Percentiles rank a stretch among this genome's conserved stretches.
phyloP scores from a whole-genome alignment of 176 grass and related monocot genomes.

The Calamus simplicifolius region DNA sequence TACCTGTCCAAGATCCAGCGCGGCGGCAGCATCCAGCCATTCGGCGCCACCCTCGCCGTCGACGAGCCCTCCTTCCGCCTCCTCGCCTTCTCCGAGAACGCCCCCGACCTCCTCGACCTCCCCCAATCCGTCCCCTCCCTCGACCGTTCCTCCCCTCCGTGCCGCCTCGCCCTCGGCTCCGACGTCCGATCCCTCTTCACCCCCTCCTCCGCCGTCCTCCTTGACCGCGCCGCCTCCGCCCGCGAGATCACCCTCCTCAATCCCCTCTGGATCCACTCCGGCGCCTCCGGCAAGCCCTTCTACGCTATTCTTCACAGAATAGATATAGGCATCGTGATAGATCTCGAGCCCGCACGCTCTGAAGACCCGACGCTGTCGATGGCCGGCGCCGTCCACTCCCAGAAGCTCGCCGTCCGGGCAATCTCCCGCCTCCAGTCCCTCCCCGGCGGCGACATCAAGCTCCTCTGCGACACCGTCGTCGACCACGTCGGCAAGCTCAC shows the following conservation, averaged over 20 bases:
- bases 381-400: conserved; percentile 74
- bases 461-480: conserved; percentile 79
- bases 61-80: conserved; percentile 78
- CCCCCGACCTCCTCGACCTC: conserved; percentile 76
- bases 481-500: conserved; percentile 86
- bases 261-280: conserved; percentile 86
- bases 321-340: conserved; percentile 63
- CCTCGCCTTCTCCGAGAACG: conserved; percentile 84
- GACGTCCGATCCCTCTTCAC: conserved; percentile 79
- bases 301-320: conserved; percentile 92
- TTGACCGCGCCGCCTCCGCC: conserved; percentile 67
- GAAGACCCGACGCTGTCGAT: conserved; percentile 81
- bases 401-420: conserved; percentile 87
- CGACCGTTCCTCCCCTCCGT: conserved; percentile 24
- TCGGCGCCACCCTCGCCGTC: conserved; percentile 76
- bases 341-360: conserved; percentile 12
- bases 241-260: conserved; percentile 87
- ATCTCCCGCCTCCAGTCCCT: conserved; percentile 91
- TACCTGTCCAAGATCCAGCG: conserved; percentile 96
- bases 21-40: conserved; percentile 88
- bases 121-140: conserved; percentile 88
- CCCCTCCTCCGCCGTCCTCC: conserved; percentile 33
- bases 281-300: conserved; percentile 70
- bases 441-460: conserved; percentile 59
- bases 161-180: conserved; percentile 39